Conservation (phyloP, 2,329 filamentous ascomycete species). For the Cladosporium oxysporum region DNA sequence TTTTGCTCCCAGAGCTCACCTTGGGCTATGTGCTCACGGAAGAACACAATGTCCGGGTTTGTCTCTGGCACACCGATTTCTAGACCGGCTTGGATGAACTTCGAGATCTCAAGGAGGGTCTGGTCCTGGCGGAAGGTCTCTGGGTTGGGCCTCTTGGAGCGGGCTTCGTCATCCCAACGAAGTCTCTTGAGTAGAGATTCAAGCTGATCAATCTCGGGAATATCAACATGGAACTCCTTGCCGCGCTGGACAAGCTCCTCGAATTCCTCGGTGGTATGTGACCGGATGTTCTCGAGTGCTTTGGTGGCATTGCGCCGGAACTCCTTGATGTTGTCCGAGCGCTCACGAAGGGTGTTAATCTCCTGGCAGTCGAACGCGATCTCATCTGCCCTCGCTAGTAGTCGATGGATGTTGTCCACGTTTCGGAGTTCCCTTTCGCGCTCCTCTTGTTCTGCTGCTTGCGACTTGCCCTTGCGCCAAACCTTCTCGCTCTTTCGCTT, state of each 20-base stretch:
- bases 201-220: conserved; percentile 81
- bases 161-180: conserved; percentile 82
- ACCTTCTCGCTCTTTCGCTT: conserved; percentile 92
- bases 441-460: conserved; percentile 77
- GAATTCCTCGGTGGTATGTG: conserved; percentile 70
- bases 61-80: conserved; percentile 76
- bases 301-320: conserved; percentile 77
- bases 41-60: conserved; percentile 76
- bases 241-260: conserved; percentile 91
- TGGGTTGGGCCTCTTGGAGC: conserved; percentile 47
- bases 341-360: conserved; percentile 80
- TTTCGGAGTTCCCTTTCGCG: conserved; percentile 81
- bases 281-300: conserved; percentile 66
- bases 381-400: conserved; percentile 79
- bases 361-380: conserved; percentile 93
- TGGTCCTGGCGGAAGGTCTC: conserved; percentile 54
- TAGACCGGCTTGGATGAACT: conserved; percentile 74
- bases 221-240: conserved; percentile 85
- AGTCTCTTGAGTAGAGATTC: conserved; percentile 80
- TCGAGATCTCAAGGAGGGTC: conserved; percentile 74
- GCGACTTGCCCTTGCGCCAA: conserved; percentile 73
- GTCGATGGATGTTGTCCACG: conserved; percentile 81
- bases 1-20: conserved; percentile 91
- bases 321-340: conserved; percentile 77
- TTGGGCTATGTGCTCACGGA: conserved; percentile 72